Percentiles rank a stretch among this genome's conserved stretches.
Evolutionary conservation across 192 early-diverging fungal genomes (phyloP).

Genomic region (Mortierella hygrophila): DNA sequence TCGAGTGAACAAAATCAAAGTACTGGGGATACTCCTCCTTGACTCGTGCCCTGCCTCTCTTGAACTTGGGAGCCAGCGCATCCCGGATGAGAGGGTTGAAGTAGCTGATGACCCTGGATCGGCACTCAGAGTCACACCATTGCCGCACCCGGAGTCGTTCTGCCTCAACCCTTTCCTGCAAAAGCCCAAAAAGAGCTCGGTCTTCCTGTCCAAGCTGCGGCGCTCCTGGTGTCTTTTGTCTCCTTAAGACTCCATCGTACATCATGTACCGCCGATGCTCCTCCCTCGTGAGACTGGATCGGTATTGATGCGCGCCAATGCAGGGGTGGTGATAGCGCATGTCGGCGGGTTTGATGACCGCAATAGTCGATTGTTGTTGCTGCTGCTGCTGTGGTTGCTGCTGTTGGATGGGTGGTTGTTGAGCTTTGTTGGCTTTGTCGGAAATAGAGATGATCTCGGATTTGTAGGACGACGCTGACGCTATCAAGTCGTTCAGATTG

Average conservation of each 20-base stretch:
- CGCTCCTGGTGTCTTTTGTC: not conserved
- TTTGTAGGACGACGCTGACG: conserved; percentile 26
- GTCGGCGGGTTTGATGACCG: conserved; percentile 4
- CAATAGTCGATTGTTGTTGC: not conserved
- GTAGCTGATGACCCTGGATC: conserved; percentile 24
- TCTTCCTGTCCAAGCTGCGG: conserved; percentile 27
- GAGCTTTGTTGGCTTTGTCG: conserved; percentile 3
- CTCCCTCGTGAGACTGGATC: conserved; percentile 34
- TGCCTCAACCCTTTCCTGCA: conserved; percentile 32
- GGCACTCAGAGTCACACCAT: conserved; percentile 24
- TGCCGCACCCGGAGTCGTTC: conserved; percentile 38
- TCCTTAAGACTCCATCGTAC: conserved; percentile 26
- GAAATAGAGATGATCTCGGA: conserved; percentile 13
- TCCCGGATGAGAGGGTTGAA: conserved; percentile 23
- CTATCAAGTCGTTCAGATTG: conserved; percentile 30
- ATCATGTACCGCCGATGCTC: conserved; percentile 42
- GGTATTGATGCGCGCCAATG: conserved; percentile 29
- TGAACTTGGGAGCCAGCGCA: conserved; percentile 38
- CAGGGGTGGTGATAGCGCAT: conserved; percentile 32
- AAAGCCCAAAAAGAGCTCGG: conserved; percentile 13
- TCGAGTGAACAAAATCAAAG: conserved; percentile 39
- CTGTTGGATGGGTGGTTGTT: not conserved
- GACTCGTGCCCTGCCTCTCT: conserved; percentile 23
- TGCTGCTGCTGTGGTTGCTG: conserved; percentile 19
- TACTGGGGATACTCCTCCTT: conserved; percentile 37